Evolutionary conservation across 768 basidiomycete species (phyloP).

Genomic region (Epithele typhae): DNA sequence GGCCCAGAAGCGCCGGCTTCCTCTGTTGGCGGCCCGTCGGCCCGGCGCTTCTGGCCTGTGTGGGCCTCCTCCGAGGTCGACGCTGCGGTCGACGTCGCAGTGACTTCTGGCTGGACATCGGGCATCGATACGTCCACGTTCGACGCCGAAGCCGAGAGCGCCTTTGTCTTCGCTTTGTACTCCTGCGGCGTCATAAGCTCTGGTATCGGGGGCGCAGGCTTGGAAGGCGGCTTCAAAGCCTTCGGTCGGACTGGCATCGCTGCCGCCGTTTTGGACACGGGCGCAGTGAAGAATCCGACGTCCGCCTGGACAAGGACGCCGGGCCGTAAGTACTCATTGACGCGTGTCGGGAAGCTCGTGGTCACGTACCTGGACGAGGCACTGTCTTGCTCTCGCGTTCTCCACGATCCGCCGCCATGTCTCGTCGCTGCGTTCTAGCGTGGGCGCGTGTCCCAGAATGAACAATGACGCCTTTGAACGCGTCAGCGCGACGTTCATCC

Average conservation of each 20-base stretch:
- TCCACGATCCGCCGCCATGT: slow-evolving; percentile 75
- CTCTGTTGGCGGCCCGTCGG: slow-evolving; percentile 9
- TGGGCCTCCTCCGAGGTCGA: slow-evolving; percentile 2
- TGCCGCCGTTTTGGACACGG: slow-evolving; percentile 5
- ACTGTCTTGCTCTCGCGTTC: slow-evolving; percentile 65
- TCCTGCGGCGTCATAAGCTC: slow-evolving; percentile 15
- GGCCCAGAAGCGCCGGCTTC: background rate
- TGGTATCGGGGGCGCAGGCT: slow-evolving; percentile 1
- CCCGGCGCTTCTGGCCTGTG: slow-evolving; percentile 13
- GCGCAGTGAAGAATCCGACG: slow-evolving; percentile 11
- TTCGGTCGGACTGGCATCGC: slow-evolving; percentile 8
- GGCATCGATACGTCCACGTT: too few relatives aligned
- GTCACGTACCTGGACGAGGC: slow-evolving; percentile 57
- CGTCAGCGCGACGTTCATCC: slow-evolving; percentile 99
- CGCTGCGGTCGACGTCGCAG: background rate
- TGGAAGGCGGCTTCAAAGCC: slow-evolving; percentile 4
- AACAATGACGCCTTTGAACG: slow-evolving; percentile 93
- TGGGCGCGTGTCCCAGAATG: slow-evolving; percentile 86
- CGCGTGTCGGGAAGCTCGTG: background rate
- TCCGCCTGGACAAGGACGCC: slow-evolving; percentile 2
- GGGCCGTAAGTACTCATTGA: background rate
- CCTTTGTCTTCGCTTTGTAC: slow-evolving; percentile 10
- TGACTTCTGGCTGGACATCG: too few relatives aligned
- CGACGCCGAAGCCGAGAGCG: background rate
- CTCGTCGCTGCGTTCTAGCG: slow-evolving; percentile 79